Evolutionary conservation across 1,139 yeast genomes (phyloP).

Genomic region (Debaryomyces coudertii): DNA sequence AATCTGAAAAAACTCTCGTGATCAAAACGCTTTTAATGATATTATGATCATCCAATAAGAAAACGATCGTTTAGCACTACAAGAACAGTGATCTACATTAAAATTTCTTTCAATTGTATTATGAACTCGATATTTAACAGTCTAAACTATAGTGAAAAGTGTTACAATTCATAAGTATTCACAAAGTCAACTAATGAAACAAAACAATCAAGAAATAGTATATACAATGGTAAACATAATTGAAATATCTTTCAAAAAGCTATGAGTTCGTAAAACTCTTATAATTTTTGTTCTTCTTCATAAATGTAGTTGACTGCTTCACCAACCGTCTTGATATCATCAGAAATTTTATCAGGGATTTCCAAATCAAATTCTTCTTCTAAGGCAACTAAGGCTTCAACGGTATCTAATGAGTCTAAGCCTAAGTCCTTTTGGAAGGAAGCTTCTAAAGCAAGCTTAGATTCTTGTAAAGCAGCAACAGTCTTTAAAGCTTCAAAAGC

Average conservation of each 20-base stretch:
- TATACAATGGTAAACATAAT: slow-evolving; percentile 9
- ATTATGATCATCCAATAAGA: slow-evolving; percentile 1
- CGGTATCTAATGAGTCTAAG: slow-evolving; percentile 71
- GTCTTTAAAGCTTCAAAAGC: slow-evolving; percentile 56
- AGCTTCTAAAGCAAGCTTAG: slow-evolving; percentile 46
- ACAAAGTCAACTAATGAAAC: slow-evolving; percentile 4
- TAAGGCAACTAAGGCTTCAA: slow-evolving; percentile 70
- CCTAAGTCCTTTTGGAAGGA: slow-evolving; percentile 66
- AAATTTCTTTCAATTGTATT: not conserved
- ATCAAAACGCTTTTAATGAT: slow-evolving; percentile 2
- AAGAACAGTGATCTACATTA: not conserved
- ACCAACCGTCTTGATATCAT: slow-evolving; percentile 68
- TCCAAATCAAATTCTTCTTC: slow-evolving; percentile 75
- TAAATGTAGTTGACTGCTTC: slow-evolving; percentile 65
- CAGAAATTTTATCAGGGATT: slow-evolving; percentile 69
- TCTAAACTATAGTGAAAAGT: not conserved
- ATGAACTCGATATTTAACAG: not conserved
- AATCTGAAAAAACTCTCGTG: slow-evolving; percentile 2
- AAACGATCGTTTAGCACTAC: not conserved
- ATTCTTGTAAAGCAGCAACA: slow-evolving; percentile 54
- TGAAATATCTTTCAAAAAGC: slow-evolving; percentile 5
- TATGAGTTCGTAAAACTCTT: slow-evolving; percentile 15
- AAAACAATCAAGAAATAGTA: slow-evolving; percentile 9
- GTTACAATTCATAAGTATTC: slow-evolving; percentile 2
- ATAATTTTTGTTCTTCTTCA: slow-evolving; percentile 52